Percentiles rank a stretch among this genome's conserved stretches.
Evolutionary conservation across 495 filamentous ascomycete genomes (phyloP).

Genomic region (Xanthoparmelia taractica): DNA sequence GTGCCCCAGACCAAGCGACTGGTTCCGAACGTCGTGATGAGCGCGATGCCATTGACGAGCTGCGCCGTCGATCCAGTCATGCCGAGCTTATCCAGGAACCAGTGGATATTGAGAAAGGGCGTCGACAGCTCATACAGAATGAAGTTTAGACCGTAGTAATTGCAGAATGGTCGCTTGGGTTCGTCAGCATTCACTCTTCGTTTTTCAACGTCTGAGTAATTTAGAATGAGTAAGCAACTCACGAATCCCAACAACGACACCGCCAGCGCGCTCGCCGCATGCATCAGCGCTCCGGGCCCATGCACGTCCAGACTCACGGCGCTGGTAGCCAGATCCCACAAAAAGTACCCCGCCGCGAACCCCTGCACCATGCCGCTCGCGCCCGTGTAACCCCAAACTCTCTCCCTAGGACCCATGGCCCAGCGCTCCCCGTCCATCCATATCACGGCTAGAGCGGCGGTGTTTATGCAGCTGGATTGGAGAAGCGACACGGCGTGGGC

Average conservation of each 20-base stretch:
- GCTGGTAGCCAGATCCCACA: conserved; percentile 83
- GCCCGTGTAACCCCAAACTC: conserved; percentile 88
- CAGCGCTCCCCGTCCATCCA: conserved; percentile 65
- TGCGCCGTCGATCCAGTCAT: conserved; percentile 84
- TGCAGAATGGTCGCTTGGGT: conserved; percentile 76
- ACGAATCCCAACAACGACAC: conserved; percentile 92
- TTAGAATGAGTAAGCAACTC: too few relatives aligned
- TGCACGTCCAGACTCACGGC: conserved; percentile 65
- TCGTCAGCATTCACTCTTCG: not conserved
- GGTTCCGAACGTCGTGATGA: conserved; percentile 67
- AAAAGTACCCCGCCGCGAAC: conserved; percentile 89
- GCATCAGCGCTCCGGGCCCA: conserved; percentile 78
- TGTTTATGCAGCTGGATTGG: conserved; percentile 73
- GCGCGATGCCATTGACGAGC: conserved; percentile 69
- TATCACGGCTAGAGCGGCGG: conserved; percentile 75
- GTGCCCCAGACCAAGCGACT: conserved; percentile 90
- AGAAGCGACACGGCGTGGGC: conserved; percentile 90
- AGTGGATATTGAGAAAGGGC: conserved; percentile 93
- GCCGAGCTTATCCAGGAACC: conserved; percentile 96
- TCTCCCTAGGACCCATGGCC: conserved; percentile 60
- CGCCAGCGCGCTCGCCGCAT: conserved; percentile 72
- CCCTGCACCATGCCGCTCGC: conserved; percentile 73
- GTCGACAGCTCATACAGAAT: conserved; percentile 96
- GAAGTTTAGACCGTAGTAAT: conserved; percentile 85
- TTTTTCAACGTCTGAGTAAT: too few relatives aligned